These are phyloP conservation scores for Polysphondylium violaceum DNA, from an alignment of 78 protist genomes.

Conservation along the genomic window DNA sequence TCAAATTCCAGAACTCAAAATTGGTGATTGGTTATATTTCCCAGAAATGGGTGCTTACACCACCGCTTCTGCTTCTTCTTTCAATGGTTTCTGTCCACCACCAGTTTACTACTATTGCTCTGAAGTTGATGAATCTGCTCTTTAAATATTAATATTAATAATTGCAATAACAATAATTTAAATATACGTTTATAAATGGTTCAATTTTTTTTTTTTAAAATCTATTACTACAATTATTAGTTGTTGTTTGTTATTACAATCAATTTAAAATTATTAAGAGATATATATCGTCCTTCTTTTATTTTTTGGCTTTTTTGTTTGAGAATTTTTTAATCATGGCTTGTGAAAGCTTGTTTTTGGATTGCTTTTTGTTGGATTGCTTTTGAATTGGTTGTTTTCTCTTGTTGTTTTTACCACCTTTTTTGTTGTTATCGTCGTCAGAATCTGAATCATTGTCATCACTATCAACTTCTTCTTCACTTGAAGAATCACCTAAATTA, in stretches of 20 bases:
- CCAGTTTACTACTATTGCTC: slow-evolving; percentile 71
- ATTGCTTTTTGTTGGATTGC: no score
- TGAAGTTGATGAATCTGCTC: neutral
- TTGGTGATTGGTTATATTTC: slow-evolving; percentile 96
- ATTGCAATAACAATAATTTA: no score
- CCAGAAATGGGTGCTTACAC: slow-evolving; percentile 98
- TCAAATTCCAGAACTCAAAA: slow-evolving; percentile 89
- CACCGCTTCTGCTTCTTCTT: slow-evolving; percentile 89
- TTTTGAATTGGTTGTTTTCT: slow-evolving; percentile 25
- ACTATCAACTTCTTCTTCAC: neutral
- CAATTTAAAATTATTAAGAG: no score
- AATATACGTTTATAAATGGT: no score
- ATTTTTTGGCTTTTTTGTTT: no score
- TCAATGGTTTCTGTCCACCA: slow-evolving; percentile 93
- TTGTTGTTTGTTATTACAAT: no score
- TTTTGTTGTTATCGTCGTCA: neutral
- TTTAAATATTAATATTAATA: no score
- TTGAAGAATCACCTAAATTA: neutral
- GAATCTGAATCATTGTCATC: slow-evolving; percentile 26
- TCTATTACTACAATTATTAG: no score
- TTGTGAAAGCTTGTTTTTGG: no score
- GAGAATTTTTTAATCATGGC: no score
- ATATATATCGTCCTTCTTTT: no score
- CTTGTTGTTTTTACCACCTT: neutral
- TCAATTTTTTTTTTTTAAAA: no score